phyloP scores from a whole-genome alignment of 805 yeast species.

The Schwanniomyces yamadae region DNA sequence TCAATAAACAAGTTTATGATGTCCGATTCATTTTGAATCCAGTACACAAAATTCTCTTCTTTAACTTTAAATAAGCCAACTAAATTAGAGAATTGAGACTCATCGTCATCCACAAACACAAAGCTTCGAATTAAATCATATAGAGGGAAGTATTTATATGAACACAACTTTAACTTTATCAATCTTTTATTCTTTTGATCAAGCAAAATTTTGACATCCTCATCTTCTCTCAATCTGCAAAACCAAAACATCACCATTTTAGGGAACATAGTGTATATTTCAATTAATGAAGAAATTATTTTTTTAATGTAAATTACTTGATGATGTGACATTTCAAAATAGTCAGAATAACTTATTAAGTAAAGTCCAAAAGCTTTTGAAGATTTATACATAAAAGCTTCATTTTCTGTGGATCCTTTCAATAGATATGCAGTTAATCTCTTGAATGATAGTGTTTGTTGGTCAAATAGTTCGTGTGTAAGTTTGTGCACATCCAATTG shows the following conservation, averaged over 20 bases:
- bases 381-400: not conserved
- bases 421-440: constrained; percentile 9
- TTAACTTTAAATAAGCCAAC: not conserved
- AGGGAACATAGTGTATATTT: constrained; percentile 11
- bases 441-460: constrained; percentile 11
- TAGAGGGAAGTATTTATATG: constrained; percentile 16
- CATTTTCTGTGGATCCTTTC: constrained; percentile 1
- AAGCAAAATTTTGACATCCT: constrained; percentile 12
- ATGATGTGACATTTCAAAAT: constrained; percentile 5
- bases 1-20: constrained; percentile 6
- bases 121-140: constrained; percentile 20
- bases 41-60: not conserved
- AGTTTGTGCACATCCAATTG: constrained; percentile 3
- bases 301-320: constrained; percentile 9
- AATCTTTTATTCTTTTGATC: not conserved
- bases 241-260: constrained; percentile 10
- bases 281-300: constrained; percentile 7
- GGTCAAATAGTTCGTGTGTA: constrained; percentile 10
- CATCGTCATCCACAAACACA: constrained; percentile 11
- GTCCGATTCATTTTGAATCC: constrained; percentile 10
- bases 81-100: constrained; percentile 3
- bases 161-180: not conserved
- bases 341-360: constrained; percentile 6
- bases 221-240: constrained; percentile 8
- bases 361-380: constrained; percentile 9